Conservation (phyloP, 148 eudicot genomes). For the Rhododendron mucronatum region DNA sequence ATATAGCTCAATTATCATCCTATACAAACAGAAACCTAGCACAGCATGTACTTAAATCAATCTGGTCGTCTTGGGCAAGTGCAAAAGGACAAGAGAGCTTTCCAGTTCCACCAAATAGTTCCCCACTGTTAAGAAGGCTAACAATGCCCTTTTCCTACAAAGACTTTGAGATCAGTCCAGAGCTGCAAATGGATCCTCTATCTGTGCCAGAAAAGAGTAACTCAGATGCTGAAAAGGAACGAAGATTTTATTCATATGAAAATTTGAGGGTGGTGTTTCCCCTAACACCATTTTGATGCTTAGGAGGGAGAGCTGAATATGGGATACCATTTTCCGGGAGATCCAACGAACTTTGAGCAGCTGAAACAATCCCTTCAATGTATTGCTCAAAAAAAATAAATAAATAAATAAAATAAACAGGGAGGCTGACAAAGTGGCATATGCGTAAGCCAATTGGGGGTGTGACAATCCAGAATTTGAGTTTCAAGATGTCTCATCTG, state of each 20-base stretch:
- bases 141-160: constrained; percentile 52
- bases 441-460: background rate
- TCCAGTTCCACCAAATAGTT: background rate
- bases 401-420: background rate
- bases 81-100: background rate
- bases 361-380: constrained; percentile 15
- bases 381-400: background rate
- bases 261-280: constrained; percentile 70
- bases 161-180: constrained; percentile 33
- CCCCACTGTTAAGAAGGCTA: background rate
- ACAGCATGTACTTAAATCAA: background rate
- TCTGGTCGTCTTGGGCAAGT: background rate
- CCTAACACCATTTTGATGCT: constrained; percentile 69
- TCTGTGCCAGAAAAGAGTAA: constrained; percentile 14
- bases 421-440: background rate
- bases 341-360: constrained; percentile 70
- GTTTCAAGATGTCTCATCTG: background rate
- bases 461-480: background rate
- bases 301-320: constrained; percentile 78
- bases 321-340: constrained; percentile 63
- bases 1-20: background rate
- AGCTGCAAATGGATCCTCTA: constrained; percentile 35
- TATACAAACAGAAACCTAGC: background rate
- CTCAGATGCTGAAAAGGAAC: constrained; percentile 27
- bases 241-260: constrained; percentile 52